A percentile compares a stretch with the other conserved stretches of the same genome.
Conservation (phyloP, 2,329 filamentous ascomycete genomes). For the Diplodia scrobiculata region DNA sequence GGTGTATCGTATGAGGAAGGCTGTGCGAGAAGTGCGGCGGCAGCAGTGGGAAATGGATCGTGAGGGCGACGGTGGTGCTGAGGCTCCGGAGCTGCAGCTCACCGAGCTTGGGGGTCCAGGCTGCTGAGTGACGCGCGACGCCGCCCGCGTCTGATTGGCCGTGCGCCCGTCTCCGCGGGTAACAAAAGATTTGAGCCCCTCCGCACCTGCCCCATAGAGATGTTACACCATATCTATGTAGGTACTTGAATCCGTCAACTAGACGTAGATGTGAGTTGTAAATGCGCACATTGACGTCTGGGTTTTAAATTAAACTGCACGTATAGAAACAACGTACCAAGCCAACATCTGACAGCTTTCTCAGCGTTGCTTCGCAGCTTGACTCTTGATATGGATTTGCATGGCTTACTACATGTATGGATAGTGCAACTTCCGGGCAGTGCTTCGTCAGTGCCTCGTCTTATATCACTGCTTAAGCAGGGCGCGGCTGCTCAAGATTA, state of each 20-base stretch:
- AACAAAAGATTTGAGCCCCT: no score
- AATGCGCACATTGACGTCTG: no score
- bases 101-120: constrained; percentile 19
- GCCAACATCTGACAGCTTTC: neutral
- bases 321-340: no score
- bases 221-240: no score
- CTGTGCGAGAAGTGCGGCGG: neutral
- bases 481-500: neutral
- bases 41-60: neutral
- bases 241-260: no score
- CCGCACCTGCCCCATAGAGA: no score
- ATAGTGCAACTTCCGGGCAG: no score
- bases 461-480: neutral
- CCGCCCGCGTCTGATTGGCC: constrained; percentile 23
- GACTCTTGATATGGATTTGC: neutral
- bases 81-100: constrained; percentile 29
- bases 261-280: no score
- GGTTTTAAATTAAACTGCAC: no score
- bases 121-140: constrained; percentile 27
- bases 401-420: neutral
- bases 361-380: no score
- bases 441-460: neutral
- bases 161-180: neutral
- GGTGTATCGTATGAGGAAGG: neutral
- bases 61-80: constrained; percentile 23